phyloP scores from a whole-genome alignment of 2,329 filamentous ascomycete genomes.

The Chrysosporium queenslandicum region DNA sequence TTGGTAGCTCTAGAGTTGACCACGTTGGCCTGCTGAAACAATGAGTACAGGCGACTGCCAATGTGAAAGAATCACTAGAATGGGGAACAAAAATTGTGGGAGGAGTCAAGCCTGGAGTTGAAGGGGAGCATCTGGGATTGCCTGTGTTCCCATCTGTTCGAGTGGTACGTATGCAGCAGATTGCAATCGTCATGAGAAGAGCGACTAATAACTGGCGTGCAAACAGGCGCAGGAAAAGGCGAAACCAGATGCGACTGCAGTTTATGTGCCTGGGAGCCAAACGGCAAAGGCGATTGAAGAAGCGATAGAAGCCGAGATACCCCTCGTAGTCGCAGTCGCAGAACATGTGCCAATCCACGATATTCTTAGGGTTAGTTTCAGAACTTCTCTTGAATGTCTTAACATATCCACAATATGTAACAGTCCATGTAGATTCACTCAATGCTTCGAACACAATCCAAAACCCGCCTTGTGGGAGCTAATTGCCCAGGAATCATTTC shows the following conservation, averaged over 20 bases:
- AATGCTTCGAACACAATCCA: conserved; percentile 60
- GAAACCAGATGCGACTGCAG: conserved; percentile 66
- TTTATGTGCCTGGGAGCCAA: conserved; percentile 68
- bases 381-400: not conserved
- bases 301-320: conserved; percentile 68
- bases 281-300: conserved; percentile 66
- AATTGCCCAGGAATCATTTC: conserved; percentile 75
- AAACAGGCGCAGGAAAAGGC: conserved; percentile 56
- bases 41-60: conserved; percentile 52
- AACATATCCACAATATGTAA: not conserved
- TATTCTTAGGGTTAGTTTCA: conserved; percentile 51
- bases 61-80: conserved; percentile 63
- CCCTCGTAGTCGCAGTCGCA: conserved; percentile 66
- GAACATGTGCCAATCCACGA: conserved; percentile 73
- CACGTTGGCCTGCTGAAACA: conserved; percentile 2
- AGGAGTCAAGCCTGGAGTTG: conserved; percentile 61
- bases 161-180: conserved; percentile 33
- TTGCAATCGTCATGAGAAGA: not conserved
- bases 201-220: not conserved
- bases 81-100: conserved; percentile 76
- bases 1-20: not conserved
- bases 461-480: conserved; percentile 64
- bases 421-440: conserved; percentile 48
- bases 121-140: conserved; percentile 61
- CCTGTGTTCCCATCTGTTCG: conserved; percentile 61